These are phyloP conservation scores for Sporothrix humicola DNA, from an alignment of 2,329 filamentous ascomycete species.

Conservation along the genomic window DNA sequence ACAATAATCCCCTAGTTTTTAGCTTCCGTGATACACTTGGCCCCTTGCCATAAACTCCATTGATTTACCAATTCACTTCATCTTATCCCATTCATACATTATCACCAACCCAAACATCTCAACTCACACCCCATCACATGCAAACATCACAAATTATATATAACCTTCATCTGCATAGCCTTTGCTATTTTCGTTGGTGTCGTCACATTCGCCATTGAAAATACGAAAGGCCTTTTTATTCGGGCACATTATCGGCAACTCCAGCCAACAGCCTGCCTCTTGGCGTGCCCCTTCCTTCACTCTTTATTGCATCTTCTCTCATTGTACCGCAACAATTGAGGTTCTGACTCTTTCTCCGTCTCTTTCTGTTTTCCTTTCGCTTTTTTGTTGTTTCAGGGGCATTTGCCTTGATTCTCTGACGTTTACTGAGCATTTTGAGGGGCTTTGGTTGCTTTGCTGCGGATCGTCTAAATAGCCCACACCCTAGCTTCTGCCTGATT, in stretches of 20 bases:
- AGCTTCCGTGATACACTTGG: conserved; percentile 20
- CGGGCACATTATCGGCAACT: neutral
- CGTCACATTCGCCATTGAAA: neutral
- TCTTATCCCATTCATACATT: neutral
- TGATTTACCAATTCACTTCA: neutral
- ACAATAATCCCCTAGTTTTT: conserved; percentile 1
- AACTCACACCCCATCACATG: neutral
- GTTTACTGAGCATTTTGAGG: neutral
- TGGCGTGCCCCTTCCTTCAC: conserved; percentile 1
- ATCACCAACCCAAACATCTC: neutral
- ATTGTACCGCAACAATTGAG: neutral
- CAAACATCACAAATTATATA: neutral
- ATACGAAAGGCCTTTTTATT: neutral
- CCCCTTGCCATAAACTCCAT: neutral
- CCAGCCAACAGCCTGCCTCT: neutral
- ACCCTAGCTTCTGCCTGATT: conserved; percentile 32
- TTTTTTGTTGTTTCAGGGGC: neutral
- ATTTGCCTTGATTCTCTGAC: neutral
- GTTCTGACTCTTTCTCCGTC: neutral
- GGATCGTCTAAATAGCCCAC: neutral
- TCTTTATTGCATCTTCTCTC: neutral
- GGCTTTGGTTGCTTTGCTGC: neutral
- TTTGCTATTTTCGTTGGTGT: neutral
- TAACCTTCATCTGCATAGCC: neutral
- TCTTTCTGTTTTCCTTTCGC: neutral